These are phyloP conservation scores for Skeletonema costatum DNA, from an alignment of 108 stramenopile species.

Conservation along the genomic window DNA sequence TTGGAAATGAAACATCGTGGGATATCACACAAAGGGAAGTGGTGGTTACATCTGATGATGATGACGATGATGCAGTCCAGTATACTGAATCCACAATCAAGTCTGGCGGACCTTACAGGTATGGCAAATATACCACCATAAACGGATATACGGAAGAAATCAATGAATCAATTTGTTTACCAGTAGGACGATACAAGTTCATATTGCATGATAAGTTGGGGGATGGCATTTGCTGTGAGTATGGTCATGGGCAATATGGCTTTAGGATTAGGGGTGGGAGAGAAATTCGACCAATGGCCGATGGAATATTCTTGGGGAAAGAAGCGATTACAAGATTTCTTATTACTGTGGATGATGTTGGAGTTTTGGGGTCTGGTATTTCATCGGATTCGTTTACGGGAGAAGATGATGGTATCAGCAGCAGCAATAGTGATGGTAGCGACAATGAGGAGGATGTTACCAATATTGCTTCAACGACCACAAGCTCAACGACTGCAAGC, in stretches of 20 bases:
- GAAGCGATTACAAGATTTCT: background rate
- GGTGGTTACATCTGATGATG: background rate
- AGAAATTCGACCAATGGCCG: background rate
- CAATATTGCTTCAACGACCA: too few species aligned
- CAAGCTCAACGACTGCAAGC: background rate
- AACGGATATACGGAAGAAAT: background rate
- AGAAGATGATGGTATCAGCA: background rate
- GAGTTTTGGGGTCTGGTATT: background rate
- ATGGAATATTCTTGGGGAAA: background rate
- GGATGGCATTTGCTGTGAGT: background rate
- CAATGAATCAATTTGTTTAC: background rate
- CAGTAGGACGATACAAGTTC: background rate
- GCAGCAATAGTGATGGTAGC: too few species aligned
- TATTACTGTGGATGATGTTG: background rate
- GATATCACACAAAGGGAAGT: background rate
- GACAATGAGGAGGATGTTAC: too few species aligned
- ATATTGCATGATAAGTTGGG: constrained; percentile 4
- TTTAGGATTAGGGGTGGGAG: background rate
- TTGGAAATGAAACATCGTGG: constrained; percentile 1
- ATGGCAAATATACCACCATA: background rate
- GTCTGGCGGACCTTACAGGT: background rate
- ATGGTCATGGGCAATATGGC: background rate
- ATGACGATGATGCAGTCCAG: background rate
- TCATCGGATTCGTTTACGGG: background rate
- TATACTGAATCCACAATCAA: background rate